Percentiles rank a stretch among this genome's conserved stretches.
These are phyloP conservation scores for Thuja plicata DNA, from an alignment of 83 land plant genomes.

Conservation along the genomic window DNA sequence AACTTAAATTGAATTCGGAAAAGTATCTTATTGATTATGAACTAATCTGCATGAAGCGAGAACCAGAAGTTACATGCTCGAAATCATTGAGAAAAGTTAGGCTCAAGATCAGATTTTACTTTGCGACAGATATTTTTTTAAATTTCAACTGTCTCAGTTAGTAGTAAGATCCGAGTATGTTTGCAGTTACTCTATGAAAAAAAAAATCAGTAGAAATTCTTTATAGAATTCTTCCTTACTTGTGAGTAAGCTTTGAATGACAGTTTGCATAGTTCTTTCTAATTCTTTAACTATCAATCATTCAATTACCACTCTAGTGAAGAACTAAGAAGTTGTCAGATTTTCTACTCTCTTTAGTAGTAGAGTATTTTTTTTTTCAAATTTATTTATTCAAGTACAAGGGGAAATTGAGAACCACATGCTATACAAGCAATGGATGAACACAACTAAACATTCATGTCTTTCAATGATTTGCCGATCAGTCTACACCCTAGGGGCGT, in stretches of 20 bases:
- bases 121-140: background rate
- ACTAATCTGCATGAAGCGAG: background rate
- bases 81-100: background rate
- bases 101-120: background rate
- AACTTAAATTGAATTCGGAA: background rate
- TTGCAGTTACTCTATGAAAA: background rate
- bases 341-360: background rate
- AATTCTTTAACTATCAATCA: background rate
- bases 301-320: background rate
- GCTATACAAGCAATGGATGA: no score
- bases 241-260: background rate
- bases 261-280: background rate
- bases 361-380: no score
- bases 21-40: background rate
- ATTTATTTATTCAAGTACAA: no score
- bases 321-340: background rate
- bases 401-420: no score
- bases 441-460: no score
- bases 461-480: no score
- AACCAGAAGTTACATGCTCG: background rate
- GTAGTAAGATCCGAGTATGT: background rate
- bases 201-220: background rate
- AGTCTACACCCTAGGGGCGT: no score
- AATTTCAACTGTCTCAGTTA: background rate
- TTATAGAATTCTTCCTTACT: background rate